Conservation (phyloP, 495 filamentous ascomycete genomes). For the Penicillium pancosmium region DNA sequence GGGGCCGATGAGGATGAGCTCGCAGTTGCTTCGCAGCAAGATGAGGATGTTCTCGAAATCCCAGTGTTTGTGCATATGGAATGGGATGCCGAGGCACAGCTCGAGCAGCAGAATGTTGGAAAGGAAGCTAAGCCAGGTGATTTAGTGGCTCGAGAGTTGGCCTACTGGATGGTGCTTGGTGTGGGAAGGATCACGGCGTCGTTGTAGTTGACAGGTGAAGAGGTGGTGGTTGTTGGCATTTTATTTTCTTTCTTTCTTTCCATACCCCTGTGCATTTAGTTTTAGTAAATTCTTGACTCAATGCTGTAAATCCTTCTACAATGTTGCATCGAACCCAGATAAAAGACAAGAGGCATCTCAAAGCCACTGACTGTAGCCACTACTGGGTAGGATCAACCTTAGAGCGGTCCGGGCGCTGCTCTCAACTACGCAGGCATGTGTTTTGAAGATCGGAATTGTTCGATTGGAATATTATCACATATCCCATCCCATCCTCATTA, state of each 20-base stretch:
- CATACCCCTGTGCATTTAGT: conserved; percentile 22
- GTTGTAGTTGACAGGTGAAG: conserved; percentile 15
- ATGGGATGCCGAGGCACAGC: conserved; percentile 80
- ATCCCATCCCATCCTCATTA: conserved; percentile 39
- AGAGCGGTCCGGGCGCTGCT: neutral
- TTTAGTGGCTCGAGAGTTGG: conserved; percentile 71
- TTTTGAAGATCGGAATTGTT: conserved; percentile 29
- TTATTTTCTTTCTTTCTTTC: conserved; percentile 12
- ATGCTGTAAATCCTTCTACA: conserved; percentile 2
- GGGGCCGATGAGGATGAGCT: conserved; percentile 20
- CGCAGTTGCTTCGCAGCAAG: conserved; percentile 53
- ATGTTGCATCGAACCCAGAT: neutral
- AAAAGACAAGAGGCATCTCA: neutral
- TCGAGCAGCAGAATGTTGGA: conserved; percentile 61
- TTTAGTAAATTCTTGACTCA: conserved; percentile 10
- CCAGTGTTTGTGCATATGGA: conserved; percentile 90
- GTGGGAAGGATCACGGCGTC: conserved; percentile 68
- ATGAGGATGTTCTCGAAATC: conserved; percentile 92
- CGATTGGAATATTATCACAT: conserved; percentile 38
- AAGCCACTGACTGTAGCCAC: neutral
- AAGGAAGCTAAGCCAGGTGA: conserved; percentile 51
- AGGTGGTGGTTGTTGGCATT: conserved; percentile 9
- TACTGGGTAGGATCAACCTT: conserved; percentile 3
- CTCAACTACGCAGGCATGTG: conserved; percentile 5
- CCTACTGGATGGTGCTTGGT: conserved; percentile 93